Base-by-base conservation (phyloP, 2,329 filamentous ascomycete species). In the Pestalotiopsis sp. region DNA sequence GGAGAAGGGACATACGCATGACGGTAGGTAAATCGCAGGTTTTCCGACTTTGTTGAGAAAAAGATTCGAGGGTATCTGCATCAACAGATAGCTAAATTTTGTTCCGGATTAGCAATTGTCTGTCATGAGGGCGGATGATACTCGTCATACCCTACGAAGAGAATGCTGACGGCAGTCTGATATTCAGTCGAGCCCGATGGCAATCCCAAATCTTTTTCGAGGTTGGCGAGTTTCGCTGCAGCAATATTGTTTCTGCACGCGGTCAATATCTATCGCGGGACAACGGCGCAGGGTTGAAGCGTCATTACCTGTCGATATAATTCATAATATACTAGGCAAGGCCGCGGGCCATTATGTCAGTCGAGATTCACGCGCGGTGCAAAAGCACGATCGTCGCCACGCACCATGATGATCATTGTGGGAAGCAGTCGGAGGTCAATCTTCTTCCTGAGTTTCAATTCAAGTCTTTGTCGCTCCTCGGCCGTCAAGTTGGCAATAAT, bases 391-490 rank as follows among this genome's bases (percentile, higher is more conserved):
- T 36, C 31, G 9, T 36, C 31, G 31, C 31, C 31, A 52, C 45
- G 5, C 17, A 52, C 45, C 84, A 93, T 92, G 61, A 92, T 73
- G 65, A 92, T 87, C 57, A 92, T 82, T 79, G 90, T 90, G 0
- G 91, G 91, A 73, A 93, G 81, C 38, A 93, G 77, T 65, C 90
- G 82, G 9, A 86, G 72, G 76, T 93, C 91, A 66, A 93, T 88
- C 77, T 92, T 93, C 70, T 86, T 84, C 68, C 86, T 82, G 65
- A 93, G 78, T 64, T 82, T 85, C 68, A 80, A 83, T 76, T 93
- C 91, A 1, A 88, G 81, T 5, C 76, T 73, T 0, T 76, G 67
- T 49, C 87, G 83, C 71, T 88, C 80, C 71, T 88, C 87, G 1
- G 81, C 79, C 2, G 83, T 82, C 74, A 90, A 79, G 61, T 82